Base-by-base conservation (phyloP, 2,329 filamentous ascomycete species). In the Phoma sp. region DNA sequence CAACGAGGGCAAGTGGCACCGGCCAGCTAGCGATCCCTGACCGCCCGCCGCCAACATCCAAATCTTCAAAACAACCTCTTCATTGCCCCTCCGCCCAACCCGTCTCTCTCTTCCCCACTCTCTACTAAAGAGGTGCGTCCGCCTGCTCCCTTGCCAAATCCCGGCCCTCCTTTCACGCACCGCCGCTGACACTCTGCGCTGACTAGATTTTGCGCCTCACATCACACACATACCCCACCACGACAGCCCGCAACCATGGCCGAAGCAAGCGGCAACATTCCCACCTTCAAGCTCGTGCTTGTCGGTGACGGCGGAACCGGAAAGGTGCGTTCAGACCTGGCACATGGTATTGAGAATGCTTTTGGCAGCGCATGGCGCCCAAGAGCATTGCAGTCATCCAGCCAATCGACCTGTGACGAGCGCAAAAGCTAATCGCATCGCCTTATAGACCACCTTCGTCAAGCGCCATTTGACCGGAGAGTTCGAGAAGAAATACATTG, bases 401-500 rank as follows among this genome's bases (percentile, higher is more conserved):
- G 41, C 30, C 47, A 29, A 30, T n/a, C 39, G 9, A 33, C 35
- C 45, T 30, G 18, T 23, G 14, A 40, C 24, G 22, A 42, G 29
- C 47, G 42, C 29, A 14, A 29, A 25, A 53, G 55, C 71, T 74
- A 64, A 74, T 66, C 39, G 45, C 23, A 23, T 37, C 36, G 39
- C 45, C 27, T 36, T 33, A 66, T 76, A 99, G 95, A 99, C 95
- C 78, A 99, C 95, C 77, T 99, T 99, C 81, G 95, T 99, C 86
- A 99, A 99, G 89, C 95, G 95, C 77, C 95, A 99, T 83, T 87
- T 98, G 87, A 99, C 95, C 77, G 95, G 95, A 79, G 95, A 99
- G 80, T 99, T 99, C 78, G 95, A 99, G 84, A 99, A 99, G 90
- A 99, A 98, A 85, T 99, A 99, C 84, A 98, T 99, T 80, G 95